Evolutionary conservation across 768 basidiomycete genomes (phyloP), one percentile per base, ranked within the genome.

Genomic region (Termitomyces bulborhizus): DNA sequence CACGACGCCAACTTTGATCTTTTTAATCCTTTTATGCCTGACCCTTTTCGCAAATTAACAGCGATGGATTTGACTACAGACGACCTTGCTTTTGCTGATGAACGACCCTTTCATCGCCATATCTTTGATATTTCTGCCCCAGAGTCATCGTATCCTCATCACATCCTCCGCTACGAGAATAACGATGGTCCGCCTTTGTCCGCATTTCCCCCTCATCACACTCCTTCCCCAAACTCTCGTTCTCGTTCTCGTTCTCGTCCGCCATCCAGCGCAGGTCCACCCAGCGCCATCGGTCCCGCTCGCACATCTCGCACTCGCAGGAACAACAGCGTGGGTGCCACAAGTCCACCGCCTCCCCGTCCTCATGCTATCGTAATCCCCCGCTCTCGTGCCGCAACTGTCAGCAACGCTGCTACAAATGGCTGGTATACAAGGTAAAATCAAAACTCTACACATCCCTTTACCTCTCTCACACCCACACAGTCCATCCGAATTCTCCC

Each of bases 351-450:
- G 40, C 75, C 61, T 12, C 1, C 29, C 6, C 73, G 80, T 21
- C 84, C 85, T 0, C 83, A 85, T 60, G 85, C 85, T 9, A 89
- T 90, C 65, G 72, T 88, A 48, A 90, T 90, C 61, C 88, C 6
- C 69, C 64, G 29, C 42, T 63, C 51, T 0, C 53, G 76, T 18
- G 67, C 72, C 21, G 64, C 56, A 40, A 60, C 65, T 4, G 58
- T 60, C 41, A 50, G 58, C 46, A 60, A 65, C 32, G n/a, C n/a
- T n/a, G n/a, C n/a, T n/a, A n/a, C n/a, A n/a, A 64, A 49, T 15
- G 64, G 55, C 1, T 72, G 71, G 73, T 74, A 67, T 40, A 34
- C 34, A 12, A 68, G 66, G 69, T 69, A 63, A 68, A 29, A n/a
- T n/a, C 6, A 66, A 1, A 50, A 37, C 8, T 52, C 50, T 42